These are phyloP conservation scores for Arthroderma sp. DNA, from an alignment of 2,329 filamentous ascomycete genomes.

Conservation along the genomic window DNA sequence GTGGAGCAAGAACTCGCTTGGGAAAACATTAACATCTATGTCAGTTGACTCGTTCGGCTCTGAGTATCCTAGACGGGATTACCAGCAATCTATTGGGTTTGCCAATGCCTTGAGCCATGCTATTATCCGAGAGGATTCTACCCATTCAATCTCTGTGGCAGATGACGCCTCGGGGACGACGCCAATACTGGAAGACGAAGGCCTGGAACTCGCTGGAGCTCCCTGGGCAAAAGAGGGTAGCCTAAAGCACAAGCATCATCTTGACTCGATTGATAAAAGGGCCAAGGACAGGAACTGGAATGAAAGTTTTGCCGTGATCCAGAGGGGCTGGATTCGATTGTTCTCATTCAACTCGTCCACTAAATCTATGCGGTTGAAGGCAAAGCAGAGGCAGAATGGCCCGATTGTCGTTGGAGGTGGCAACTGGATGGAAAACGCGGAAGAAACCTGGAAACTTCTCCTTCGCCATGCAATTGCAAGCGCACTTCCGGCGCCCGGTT, in stretches of 20 bases:
- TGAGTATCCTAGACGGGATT: conserved; percentile 61
- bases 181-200: conserved; percentile 79
- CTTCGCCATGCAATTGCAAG: conserved; percentile 87
- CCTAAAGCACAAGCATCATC: conserved; percentile 88
- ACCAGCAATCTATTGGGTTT: conserved; percentile 93
- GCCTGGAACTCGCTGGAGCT: conserved; percentile 78
- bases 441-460: conserved; percentile 73
- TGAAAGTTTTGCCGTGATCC: conserved; percentile 90
- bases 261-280: conserved; percentile 80
- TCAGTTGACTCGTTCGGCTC: conserved; percentile 85
- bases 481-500: conserved; percentile 76
- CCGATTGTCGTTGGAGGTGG: conserved; percentile 75
- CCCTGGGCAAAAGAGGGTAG: conserved; percentile 98
- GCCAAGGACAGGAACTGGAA: conserved; percentile 90
- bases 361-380: conserved; percentile 54
- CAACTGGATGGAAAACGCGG: conserved; percentile 96
- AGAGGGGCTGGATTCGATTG: conserved; percentile 84
- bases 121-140: conserved; percentile 71
- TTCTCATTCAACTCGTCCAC: conserved; percentile 77
- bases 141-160: conserved; percentile 37
- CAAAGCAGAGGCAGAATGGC: conserved; percentile 39
- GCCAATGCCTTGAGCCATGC: conserved; percentile 93
- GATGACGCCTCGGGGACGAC: conserved; percentile 49
- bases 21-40: conserved; percentile 79
- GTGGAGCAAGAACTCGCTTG: conserved; percentile 87